Base-by-base conservation (phyloP, 2,329 filamentous ascomycete genomes). In the Passalora sequoiae region DNA sequence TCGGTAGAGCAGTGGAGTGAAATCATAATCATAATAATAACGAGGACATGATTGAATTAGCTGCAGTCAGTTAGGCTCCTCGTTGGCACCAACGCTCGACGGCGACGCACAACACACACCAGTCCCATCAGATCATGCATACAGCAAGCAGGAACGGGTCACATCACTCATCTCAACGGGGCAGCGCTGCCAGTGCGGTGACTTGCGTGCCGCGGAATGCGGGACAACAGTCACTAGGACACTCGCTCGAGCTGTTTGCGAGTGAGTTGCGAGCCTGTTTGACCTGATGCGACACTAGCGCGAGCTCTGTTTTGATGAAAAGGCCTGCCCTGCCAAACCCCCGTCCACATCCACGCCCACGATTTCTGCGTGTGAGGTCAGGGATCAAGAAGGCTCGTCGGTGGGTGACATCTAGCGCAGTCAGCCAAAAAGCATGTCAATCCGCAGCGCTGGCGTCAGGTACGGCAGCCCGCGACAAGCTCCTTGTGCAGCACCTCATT, bases 181-280 rank as follows among this genome's bases (percentile, higher is more conserved):
- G 30, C 30, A 19, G 30, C 9, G 30, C n/a, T 32, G 13, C 15
- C 4, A n/a, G n/a, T n/a, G n/a, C 39, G 37, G 40, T 27, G 33
- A 36, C 41, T 50, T 38, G 38, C 25, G 33, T 40, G 43, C 47
- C 47, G 47, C 47, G 50, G 50, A 42, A 42, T 17, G 41, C 48
- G 48, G 47, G 38, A 44, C n/a, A 40, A 36, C 13, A 12, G 6
- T 21, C 27, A 40, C 21, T 40, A 20, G 25, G n/a, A 5, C 15
- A 8, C 16, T 25, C 44, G 50, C 47, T 47, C 47, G 44, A 46
- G 47, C 47, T 41, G 40, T 25, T 27, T 21, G 19, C 35, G 36
- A 29, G 36, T 35, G 12, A 27, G 20, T 22, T 31, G 13, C 19
- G 31, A 37, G 36, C 29, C 35, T 31, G 43, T 43, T 38, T 29